Base-by-base conservation (phyloP, 2,329 filamentous ascomycete genomes). In the Xylariaceae sp. region DNA sequence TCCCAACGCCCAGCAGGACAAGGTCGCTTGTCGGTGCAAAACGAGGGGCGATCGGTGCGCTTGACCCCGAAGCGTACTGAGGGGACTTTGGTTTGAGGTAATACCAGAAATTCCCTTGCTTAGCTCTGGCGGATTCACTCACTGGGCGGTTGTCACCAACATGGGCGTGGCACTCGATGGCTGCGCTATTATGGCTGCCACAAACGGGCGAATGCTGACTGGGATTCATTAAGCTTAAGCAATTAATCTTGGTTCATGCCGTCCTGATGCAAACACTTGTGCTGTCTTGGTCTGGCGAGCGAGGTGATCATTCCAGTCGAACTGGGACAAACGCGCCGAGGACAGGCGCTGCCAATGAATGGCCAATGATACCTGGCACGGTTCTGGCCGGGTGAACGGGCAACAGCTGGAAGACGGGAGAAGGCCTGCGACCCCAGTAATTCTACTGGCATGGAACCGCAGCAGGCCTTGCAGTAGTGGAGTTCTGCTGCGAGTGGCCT, bases 21-120 rank as follows among this genome's bases (percentile, higher is more conserved):
- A 53, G 55, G 53, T 54, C 49, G 55, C 54, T 51, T 44, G 56
- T 62, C 48, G 50, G 52, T 42, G 50, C 10, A 30, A 47, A 54
- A 55, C 53, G 52, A 53, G 52, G 50, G 50, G 55, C 53, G 42
- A 60, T 48, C 50, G 17, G 49, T 60, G 44, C 49, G 50, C 55
- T 30, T 51, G 50, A 60, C 47, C 49, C 57, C 57, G 57, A 55
- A 55, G 51, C 55, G 54, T 47, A 56, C 50, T 57, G 60, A 60
- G 48, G 57, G 58, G 47, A 52, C 49, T 49, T 56, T 53, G 53
- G 15, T 30, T 59, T 61, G 54, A 64, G 60, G 62, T 64, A 51
- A 59, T 64, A 64, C 62, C 55, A 58, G 51, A 52, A 55, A 48
- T 54, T 42, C 62, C 58, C 58, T 64, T 61, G 58, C 58, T 58